Percentiles rank a stretch among this genome's conserved stretches.
phyloP scores from a whole-genome alignment of 169 alveolate genomes.

The Cardiosporidium cionae region DNA sequence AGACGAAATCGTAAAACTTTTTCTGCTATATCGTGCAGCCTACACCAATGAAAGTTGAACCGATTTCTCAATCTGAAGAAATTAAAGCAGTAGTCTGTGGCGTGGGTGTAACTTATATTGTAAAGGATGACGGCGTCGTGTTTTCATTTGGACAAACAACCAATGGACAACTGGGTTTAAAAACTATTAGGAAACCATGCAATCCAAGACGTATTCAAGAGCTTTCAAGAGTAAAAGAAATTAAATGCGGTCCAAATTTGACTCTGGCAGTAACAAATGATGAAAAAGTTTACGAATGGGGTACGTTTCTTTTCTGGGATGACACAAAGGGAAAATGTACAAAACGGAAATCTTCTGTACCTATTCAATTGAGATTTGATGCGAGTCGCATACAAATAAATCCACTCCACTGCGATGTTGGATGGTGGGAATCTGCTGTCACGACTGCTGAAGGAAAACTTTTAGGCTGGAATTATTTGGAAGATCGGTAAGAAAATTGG shows the following conservation, averaged over 20 bases:
- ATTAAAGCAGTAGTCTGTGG: background rate
- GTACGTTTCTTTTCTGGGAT: background rate
- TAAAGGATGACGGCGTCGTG: background rate
- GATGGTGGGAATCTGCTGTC: background rate
- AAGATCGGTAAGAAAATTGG: background rate
- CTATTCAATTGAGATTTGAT: background rate
- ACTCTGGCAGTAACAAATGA: background rate
- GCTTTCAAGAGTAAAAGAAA: background rate
- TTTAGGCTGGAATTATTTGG: background rate
- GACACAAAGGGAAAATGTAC: background rate
- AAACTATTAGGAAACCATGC: background rate
- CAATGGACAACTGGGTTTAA: background rate
- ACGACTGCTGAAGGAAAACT: background rate
- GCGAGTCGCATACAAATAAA: background rate
- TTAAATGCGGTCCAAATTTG: background rate
- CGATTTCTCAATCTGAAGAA: no score
- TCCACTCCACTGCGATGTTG: background rate
- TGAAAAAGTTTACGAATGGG: background rate
- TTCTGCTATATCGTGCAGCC: no score
- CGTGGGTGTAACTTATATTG: background rate
- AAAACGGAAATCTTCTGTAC: background rate
- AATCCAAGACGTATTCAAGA: background rate
- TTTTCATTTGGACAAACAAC: background rate
- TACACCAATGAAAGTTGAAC: no score
- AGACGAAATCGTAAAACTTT: no score